Percentiles rank a stretch among this genome's conserved stretches.
These are phyloP conservation scores for Hyphodiscus hymeniophilus DNA, from an alignment of 495 filamentous ascomycete genomes.

Conservation along the genomic window DNA sequence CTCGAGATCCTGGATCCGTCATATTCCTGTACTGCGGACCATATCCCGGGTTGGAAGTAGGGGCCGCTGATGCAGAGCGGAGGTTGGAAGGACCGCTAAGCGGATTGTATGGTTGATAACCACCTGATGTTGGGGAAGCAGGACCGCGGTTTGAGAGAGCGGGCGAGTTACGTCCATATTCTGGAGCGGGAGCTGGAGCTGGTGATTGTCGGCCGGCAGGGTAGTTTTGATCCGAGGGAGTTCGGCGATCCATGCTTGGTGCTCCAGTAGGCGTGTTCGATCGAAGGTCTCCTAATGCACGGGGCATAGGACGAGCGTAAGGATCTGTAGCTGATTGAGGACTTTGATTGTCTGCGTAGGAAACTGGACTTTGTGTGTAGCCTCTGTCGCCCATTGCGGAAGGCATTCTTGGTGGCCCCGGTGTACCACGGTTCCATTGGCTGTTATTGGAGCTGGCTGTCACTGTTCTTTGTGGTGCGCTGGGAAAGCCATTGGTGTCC, in stretches of 20 bases:
- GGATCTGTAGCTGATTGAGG: slow-evolving; percentile 5
- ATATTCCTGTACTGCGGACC: slow-evolving; percentile 38
- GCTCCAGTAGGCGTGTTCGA: slow-evolving; percentile 13
- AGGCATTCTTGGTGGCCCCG: slow-evolving; percentile 19
- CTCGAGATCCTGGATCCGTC: slow-evolving; percentile 38
- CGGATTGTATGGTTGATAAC: slow-evolving; percentile 19
- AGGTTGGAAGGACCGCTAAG: neutral
- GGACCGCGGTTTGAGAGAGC: neutral
- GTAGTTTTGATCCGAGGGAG: slow-evolving; percentile 15
- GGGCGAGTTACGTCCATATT: slow-evolving; percentile 6
- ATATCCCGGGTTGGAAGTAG: slow-evolving; percentile 28
- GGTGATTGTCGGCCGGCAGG: slow-evolving; percentile 10
- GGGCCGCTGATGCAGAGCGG: slow-evolving; percentile 20
- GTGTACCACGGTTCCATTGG: slow-evolving; percentile 12
- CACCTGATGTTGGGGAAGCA: slow-evolving; percentile 5
- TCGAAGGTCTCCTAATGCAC: slow-evolving; percentile 8
- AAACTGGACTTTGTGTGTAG: slow-evolving; percentile 19
- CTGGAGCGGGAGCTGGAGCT: neutral
- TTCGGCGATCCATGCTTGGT: slow-evolving; percentile 13
- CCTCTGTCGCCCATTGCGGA: slow-evolving; percentile 17
- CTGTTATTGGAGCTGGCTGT: slow-evolving; percentile 16
- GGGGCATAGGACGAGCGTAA: slow-evolving; percentile 17
- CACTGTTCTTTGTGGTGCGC: slow-evolving; percentile 15
- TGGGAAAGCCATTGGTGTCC: slow-evolving; percentile 29
- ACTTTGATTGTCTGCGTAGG: slow-evolving; percentile 12